These are phyloP conservation scores for Escovopsis sp. DNA, from an alignment of 2,329 filamentous ascomycete genomes.

Conservation along the genomic window DNA sequence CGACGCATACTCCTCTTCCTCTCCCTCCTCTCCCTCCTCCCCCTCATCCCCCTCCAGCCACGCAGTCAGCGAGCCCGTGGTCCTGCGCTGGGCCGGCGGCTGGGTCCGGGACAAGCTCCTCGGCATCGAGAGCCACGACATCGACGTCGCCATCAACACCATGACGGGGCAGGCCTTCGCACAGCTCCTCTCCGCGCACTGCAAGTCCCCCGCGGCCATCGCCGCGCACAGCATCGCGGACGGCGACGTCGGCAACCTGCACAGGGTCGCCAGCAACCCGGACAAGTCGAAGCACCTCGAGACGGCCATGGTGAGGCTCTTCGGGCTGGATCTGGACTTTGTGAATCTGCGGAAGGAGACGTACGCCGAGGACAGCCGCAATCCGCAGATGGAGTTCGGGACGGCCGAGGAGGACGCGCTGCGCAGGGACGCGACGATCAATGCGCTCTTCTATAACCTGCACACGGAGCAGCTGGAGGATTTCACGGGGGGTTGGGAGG, in stretches of 20 bases:
- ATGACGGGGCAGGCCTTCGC: constrained; percentile 73
- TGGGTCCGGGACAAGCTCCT: constrained; percentile 81
- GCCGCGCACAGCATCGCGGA: constrained; percentile 42
- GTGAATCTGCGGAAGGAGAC: constrained; percentile 90
- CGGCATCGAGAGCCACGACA: constrained; percentile 57
- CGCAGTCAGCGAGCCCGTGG: constrained; percentile 36
- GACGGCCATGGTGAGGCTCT: constrained; percentile 72
- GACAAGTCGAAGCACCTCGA: constrained; percentile 95
- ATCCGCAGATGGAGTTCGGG: constrained; percentile 86
- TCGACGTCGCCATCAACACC: constrained; percentile 71
- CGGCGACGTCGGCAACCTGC: constrained; percentile 55
- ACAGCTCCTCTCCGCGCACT: constrained; percentile 51
- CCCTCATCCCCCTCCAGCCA: constrained; percentile 25
- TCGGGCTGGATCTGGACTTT: constrained; percentile 81
- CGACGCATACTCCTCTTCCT: too few species aligned
- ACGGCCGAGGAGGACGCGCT: constrained; percentile 81
- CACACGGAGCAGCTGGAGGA: constrained; percentile 70
- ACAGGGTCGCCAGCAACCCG: constrained; percentile 83
- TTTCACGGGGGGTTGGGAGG: constrained; percentile 62
- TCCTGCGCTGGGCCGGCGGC: constrained; percentile 67
- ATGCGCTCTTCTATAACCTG: constrained; percentile 91
- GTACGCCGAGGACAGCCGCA: constrained; percentile 76
- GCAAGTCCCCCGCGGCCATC: constrained; percentile 42
- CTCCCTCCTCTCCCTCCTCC: too few species aligned
- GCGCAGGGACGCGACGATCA: constrained; percentile 82